Percentiles rank a stretch among this genome's conserved stretches.
Evolutionary conservation across 1,139 yeast species (phyloP).

Genomic region (Magnusiomyces suaveolens): DNA sequence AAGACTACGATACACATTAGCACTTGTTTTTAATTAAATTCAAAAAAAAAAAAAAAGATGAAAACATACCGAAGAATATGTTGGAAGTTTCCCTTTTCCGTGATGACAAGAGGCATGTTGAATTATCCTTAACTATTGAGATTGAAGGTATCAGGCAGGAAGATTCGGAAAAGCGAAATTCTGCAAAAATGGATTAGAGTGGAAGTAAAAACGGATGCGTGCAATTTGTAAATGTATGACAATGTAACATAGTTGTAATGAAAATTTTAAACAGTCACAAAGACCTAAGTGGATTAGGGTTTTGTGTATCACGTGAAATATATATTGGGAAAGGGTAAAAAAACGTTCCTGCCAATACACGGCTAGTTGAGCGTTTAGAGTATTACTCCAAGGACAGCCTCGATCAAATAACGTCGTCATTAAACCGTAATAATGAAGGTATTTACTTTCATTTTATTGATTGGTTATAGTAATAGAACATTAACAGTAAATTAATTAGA

Average conservation of each 20-base stretch:
- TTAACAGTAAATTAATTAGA: constrained; percentile 21
- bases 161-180: neutral
- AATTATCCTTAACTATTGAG: constrained; percentile 5
- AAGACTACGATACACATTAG: too few relatives aligned
- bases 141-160: neutral
- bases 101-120: constrained; percentile 94
- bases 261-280: neutral
- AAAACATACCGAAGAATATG: constrained; percentile 97
- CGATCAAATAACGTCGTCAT: too few relatives aligned
- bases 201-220: neutral
- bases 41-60: too few relatives aligned
- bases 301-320: too few relatives aligned
- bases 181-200: neutral
- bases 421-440: constrained; percentile 11
- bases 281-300: neutral
- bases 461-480: too few relatives aligned
- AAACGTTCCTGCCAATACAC: too few relatives aligned
- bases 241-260: neutral
- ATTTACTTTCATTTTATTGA: neutral
- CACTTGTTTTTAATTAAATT: too few relatives aligned
- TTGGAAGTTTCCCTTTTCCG: constrained; percentile 99
- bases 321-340: neutral
- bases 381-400: too few relatives aligned
- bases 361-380: too few relatives aligned
- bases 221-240: neutral